phyloP scores from a whole-genome alignment of 805 yeast species.

The Helenozyma baotianmanensis region DNA sequence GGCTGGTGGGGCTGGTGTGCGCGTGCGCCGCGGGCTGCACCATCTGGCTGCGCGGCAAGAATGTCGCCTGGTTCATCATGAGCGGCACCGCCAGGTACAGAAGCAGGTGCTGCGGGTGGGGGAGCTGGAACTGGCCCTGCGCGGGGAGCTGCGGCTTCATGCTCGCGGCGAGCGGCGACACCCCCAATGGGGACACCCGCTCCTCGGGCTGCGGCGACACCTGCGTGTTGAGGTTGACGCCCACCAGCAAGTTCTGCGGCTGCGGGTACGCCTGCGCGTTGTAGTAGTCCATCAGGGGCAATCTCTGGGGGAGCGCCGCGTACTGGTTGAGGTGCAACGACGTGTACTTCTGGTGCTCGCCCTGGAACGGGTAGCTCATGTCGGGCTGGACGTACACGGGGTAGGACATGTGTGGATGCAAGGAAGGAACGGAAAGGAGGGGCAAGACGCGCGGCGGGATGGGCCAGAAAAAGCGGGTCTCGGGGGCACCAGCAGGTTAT shows the following conservation, averaged over 20 bases:
- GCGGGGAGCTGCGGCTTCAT: constrained; percentile 1
- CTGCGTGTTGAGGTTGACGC: neutral
- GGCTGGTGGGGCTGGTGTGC: neutral
- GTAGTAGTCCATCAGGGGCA: no score
- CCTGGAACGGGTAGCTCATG: neutral
- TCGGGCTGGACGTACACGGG: constrained; percentile 2
- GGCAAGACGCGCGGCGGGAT: no score
- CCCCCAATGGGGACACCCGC: neutral
- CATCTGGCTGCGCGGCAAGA: no score
- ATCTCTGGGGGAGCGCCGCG: neutral
- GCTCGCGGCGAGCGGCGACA: constrained; percentile 6
- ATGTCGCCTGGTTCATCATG: no score
- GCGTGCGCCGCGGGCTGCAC: neutral
- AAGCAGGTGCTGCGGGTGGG: neutral
- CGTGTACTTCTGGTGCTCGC: neutral
- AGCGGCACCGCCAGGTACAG: constrained; percentile 5
- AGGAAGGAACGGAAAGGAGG: neutral
- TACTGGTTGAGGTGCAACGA: neutral
- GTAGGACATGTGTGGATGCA: neutral
- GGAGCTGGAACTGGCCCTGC: neutral
- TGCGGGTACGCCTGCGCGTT: neutral
- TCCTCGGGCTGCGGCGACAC: no score
- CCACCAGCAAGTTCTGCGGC: neutral
- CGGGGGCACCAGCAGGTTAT: no score
- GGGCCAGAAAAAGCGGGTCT: no score